Evolutionary conservation across 192 early-diverging fungal genomes (phyloP).

Genomic region (Backusella sp.): DNA sequence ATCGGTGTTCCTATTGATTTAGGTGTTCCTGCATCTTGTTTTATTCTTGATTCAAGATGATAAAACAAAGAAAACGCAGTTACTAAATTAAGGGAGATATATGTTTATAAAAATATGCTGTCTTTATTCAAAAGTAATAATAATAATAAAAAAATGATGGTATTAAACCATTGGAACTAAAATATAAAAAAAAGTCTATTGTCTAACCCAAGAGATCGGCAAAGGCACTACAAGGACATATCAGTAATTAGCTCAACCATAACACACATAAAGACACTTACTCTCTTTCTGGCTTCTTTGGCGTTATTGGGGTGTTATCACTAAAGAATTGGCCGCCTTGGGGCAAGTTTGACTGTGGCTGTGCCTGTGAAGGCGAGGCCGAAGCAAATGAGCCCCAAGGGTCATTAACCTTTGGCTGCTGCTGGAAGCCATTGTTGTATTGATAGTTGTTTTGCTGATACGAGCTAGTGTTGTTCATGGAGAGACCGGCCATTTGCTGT

Average conservation of each 20-base stretch:
- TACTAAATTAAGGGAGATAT: too few species aligned
- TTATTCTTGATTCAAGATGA: too few species aligned
- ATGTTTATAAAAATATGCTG: neutral
- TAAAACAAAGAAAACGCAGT: too few species aligned
- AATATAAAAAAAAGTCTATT: neutral
- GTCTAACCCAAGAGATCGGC: conserved; percentile 26
- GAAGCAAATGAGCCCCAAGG: neutral
- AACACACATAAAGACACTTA: conserved; percentile 8
- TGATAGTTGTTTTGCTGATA: conserved; percentile 9
- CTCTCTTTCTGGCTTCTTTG: conserved; percentile 31
- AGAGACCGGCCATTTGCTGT: conserved; percentile 28
- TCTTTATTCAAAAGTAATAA: neutral
- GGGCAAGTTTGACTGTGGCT: conserved; percentile 13
- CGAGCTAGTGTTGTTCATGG: neutral
- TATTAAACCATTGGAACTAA: neutral
- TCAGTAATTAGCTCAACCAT: neutral
- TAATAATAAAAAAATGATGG: too few species aligned
- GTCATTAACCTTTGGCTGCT: neutral
- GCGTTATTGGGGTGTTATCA: neutral
- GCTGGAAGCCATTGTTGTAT: conserved; percentile 2
- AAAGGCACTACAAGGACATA: conserved; percentile 22
- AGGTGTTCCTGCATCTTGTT: too few species aligned
- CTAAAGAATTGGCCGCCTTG: conserved; percentile 37
- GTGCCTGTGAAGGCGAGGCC: neutral
- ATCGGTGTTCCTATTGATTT: too few species aligned